Percentiles rank a stretch among this genome's conserved stretches.
Evolutionary conservation across 371 early-diverging fungal genomes (phyloP).

Genomic region (Mortierella polycephala): DNA sequence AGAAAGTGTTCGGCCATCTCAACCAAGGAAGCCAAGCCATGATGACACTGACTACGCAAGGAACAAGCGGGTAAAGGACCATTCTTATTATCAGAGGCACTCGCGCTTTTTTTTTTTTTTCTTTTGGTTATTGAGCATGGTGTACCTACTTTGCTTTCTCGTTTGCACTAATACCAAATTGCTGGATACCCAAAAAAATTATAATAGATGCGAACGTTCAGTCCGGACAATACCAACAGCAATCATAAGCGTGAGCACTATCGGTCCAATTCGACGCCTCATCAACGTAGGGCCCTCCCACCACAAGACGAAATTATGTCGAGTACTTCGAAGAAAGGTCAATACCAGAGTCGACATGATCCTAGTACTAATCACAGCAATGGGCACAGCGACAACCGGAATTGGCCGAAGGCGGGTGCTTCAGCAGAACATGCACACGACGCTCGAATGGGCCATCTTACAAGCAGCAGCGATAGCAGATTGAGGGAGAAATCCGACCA

Average conservation of each 20-base stretch:
- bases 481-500: not conserved
- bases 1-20: not conserved
- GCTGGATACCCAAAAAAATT: not conserved
- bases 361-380: slow-evolving; percentile 3
- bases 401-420: too few species aligned
- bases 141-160: not conserved
- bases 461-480: not conserved
- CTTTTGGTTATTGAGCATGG: not conserved
- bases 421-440: too few species aligned
- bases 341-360: not conserved
- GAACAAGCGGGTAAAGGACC: slow-evolving; percentile 11
- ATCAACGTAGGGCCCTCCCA: slow-evolving; percentile 13
- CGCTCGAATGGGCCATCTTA: too few species aligned
- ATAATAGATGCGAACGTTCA: slow-evolving; percentile 13
- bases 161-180: too few species aligned
- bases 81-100: not conserved
- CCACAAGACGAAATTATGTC: slow-evolving; percentile 13
- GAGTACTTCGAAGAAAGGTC: not conserved
- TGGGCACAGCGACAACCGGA: not conserved
- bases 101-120: not conserved
- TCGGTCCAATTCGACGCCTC: not conserved
- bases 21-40: slow-evolving; percentile 8
- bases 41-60: slow-evolving; percentile 13
- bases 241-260: not conserved
- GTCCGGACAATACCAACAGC: slow-evolving; percentile 5